phyloP scores from a whole-genome alignment of 2,329 filamentous ascomycete genomes.

The Apiospora aurea region DNA sequence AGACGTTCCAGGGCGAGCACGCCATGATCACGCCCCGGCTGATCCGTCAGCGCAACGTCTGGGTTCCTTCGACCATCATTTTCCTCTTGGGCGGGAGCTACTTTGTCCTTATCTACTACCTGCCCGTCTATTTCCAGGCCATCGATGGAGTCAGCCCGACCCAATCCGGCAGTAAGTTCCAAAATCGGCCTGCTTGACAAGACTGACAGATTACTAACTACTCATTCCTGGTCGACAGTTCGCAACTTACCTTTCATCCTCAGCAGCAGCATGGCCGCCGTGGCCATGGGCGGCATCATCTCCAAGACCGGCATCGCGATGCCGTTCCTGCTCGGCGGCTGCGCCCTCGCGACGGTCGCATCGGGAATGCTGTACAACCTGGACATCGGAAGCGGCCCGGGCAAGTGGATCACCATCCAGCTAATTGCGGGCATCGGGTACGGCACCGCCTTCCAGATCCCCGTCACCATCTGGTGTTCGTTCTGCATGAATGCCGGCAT shows the following conservation, averaged over 20 bases:
- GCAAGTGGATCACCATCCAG: conserved; percentile 24
- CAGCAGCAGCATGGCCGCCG: background rate
- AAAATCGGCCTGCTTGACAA: no score
- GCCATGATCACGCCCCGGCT: conserved; percentile 30
- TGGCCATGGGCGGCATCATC: conserved; percentile 9
- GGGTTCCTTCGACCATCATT: background rate
- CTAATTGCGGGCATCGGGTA: background rate
- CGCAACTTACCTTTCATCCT: conserved; percentile 32
- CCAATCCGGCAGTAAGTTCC: conserved; percentile 25
- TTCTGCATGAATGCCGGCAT: no score
- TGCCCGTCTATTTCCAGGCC: conserved; percentile 35
- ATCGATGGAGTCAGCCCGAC: conserved; percentile 29
- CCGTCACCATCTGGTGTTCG: no score
- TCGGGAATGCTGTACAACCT: conserved; percentile 23
- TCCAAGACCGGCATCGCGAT: conserved; percentile 7
- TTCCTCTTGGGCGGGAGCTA: conserved; percentile 21
- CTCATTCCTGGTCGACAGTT: background rate
- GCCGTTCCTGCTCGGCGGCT: conserved; percentile 14
- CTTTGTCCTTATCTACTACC: conserved; percentile 29
- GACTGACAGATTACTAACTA: no score
- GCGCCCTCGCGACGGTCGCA: background rate
- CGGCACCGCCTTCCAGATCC: background rate
- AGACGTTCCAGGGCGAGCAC: conserved; percentile 30
- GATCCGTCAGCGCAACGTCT: conserved; percentile 23
- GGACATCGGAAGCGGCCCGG: conserved; percentile 8